Percentiles rank a stretch among this genome's conserved stretches.
phyloP scores from a whole-genome alignment of 306 rosid genomes.

The Boehmeria nivea region DNA sequence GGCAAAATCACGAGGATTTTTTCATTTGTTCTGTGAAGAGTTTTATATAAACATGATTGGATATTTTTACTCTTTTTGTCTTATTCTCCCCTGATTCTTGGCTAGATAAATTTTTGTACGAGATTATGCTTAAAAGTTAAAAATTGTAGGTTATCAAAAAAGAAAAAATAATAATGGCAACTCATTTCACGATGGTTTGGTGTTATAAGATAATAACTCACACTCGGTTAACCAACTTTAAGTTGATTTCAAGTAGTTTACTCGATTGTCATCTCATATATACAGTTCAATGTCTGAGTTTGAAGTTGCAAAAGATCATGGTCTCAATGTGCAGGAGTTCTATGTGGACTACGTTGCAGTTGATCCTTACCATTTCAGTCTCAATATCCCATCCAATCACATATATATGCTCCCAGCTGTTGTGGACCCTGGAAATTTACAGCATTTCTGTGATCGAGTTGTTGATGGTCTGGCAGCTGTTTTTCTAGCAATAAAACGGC shows the following conservation, averaged over 20 bases:
- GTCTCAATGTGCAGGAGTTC: slow-evolving; percentile 61
- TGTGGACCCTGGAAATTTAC: slow-evolving; percentile 68
- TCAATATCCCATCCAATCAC: slow-evolving; percentile 69
- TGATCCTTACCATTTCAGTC: slow-evolving; percentile 85
- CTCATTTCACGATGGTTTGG: too few relatives aligned
- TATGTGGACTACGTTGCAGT: slow-evolving; percentile 80
- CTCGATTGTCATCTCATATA: slow-evolving; percentile 1
- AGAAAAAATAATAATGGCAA: too few relatives aligned
- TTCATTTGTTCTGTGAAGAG: too few relatives aligned
- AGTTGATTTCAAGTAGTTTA: background rate
- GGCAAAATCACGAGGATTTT: too few relatives aligned
- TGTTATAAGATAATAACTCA: too few relatives aligned
- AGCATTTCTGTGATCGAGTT: slow-evolving; percentile 59
- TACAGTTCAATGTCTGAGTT: slow-evolving; percentile 18
- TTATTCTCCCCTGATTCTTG: too few relatives aligned
- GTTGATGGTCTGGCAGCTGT: slow-evolving; percentile 89
- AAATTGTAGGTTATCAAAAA: too few relatives aligned
- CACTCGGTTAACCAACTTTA: background rate
- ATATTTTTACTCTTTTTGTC: too few relatives aligned
- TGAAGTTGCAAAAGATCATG: slow-evolving; percentile 26
- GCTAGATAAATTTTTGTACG: too few relatives aligned
- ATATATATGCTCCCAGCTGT: slow-evolving; percentile 88
- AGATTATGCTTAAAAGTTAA: too few relatives aligned
- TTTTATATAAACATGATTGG: too few relatives aligned
- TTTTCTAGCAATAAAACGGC: slow-evolving; percentile 77